Conservation (phyloP, 192 early-diverging fungal genomes). For the Coemansia sp. region DNA sequence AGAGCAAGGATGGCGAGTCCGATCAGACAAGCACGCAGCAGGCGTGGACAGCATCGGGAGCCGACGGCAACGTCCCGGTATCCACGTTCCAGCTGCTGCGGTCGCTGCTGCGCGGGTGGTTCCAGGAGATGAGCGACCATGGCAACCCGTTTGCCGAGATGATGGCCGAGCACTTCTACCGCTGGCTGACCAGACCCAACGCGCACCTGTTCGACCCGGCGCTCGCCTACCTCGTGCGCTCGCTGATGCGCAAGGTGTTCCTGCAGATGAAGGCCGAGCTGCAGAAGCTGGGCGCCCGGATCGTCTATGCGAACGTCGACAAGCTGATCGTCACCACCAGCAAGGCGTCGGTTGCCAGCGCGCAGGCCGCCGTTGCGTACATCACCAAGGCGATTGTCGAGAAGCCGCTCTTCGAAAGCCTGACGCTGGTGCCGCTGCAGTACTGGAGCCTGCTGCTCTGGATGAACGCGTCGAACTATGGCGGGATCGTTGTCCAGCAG, state of each 20-base stretch:
- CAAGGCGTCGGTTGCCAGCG: constrained; percentile 73
- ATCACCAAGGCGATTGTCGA: constrained; percentile 66
- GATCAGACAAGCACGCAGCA: neutral
- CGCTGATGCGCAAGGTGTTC: constrained; percentile 89
- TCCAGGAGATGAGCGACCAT: constrained; percentile 63
- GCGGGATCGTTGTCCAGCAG: constrained; percentile 47
- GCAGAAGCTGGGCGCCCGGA: constrained; percentile 69
- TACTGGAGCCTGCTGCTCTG: constrained; percentile 85
- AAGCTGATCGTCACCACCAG: constrained; percentile 79
- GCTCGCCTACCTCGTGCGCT: constrained; percentile 73
- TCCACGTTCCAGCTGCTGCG: constrained; percentile 72
- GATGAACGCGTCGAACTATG: constrained; percentile 92
- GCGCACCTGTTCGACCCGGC: constrained; percentile 84
- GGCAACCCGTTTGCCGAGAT: constrained; percentile 68
- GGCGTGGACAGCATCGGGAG: constrained; percentile 9
- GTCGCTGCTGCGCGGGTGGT: constrained; percentile 78
- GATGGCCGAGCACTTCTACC: constrained; percentile 81
- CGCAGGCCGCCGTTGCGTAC: constrained; percentile 73
- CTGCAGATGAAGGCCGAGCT: constrained; percentile 81
- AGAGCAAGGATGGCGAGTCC: neutral
- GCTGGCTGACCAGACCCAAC: constrained; percentile 80
- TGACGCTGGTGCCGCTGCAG: constrained; percentile 67
- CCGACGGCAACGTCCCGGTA: constrained; percentile 35
- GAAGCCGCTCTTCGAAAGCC: constrained; percentile 73
- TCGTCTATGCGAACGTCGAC: constrained; percentile 80